Percentiles rank a stretch among this genome's conserved stretches.
Conservation (phyloP, 2,329 filamentous ascomycete species). For the Xylariaceae sp. region DNA sequence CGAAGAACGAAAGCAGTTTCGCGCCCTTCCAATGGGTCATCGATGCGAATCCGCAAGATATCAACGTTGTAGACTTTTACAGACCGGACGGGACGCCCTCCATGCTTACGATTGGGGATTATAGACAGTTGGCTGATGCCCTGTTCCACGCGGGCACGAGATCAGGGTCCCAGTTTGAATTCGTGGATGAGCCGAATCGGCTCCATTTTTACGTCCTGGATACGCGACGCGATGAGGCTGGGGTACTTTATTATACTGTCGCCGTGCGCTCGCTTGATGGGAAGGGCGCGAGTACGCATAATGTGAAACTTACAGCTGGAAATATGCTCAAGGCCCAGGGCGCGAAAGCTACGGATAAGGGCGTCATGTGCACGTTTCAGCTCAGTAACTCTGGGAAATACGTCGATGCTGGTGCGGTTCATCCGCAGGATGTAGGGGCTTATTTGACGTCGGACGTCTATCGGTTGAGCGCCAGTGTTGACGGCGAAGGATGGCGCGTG, state of each 20-base stretch:
- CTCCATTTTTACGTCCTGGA: conserved; percentile 48
- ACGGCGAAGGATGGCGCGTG: conserved; percentile 43
- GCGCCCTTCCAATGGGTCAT: conserved; percentile 50
- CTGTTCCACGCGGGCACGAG: conserved; percentile 50
- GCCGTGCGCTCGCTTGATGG: conserved; percentile 41
- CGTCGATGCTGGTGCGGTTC: conserved; percentile 21
- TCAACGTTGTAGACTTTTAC: conserved; percentile 45
- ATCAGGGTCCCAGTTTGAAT: conserved; percentile 46
- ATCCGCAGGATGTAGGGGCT: conserved; percentile 34
- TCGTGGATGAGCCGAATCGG: conserved; percentile 42
- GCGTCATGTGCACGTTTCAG: conserved; percentile 42
- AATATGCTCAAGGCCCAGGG: conserved; percentile 24
- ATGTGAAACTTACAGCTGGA: conserved; percentile 37
- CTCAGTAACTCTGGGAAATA: conserved; percentile 43
- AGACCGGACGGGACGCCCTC: conserved; percentile 43
- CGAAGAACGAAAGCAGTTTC: conserved; percentile 38
- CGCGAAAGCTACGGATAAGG: conserved; percentile 30
- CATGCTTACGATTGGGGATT: conserved; percentile 48
- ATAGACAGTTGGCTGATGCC: conserved; percentile 48
- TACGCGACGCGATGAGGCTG: conserved; percentile 36
- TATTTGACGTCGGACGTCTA: conserved; percentile 44
- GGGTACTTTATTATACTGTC: conserved; percentile 45
- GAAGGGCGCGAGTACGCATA: conserved; percentile 32
- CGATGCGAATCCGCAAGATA: conserved; percentile 50
- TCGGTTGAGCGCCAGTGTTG: conserved; percentile 40